phyloP scores from a whole-genome alignment of 2,329 filamentous ascomycete genomes.

The Mariannaea sp. region DNA sequence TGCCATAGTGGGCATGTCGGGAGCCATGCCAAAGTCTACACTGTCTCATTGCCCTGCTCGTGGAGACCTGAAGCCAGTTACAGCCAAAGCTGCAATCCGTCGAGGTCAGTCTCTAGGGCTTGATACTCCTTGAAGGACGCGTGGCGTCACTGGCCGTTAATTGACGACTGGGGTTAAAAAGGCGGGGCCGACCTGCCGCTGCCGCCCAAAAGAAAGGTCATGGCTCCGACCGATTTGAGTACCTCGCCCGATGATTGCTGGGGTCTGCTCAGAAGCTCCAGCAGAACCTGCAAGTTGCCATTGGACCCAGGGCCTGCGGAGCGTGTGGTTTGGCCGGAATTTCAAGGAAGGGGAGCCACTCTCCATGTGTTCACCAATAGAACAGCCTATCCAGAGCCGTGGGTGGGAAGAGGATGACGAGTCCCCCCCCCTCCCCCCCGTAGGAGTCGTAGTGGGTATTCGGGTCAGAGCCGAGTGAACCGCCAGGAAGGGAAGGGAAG shows the following conservation, averaged over 20 bases:
- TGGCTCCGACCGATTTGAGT: slow-evolving; percentile 39
- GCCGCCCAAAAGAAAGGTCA: slow-evolving; percentile 17
- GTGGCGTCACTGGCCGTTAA: slow-evolving; percentile 38
- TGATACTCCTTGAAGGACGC: slow-evolving; percentile 35
- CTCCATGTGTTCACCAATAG: slow-evolving; percentile 42
- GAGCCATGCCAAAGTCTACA: slow-evolving; percentile 9
- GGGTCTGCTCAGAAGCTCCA: slow-evolving; percentile 29
- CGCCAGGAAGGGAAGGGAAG: slow-evolving; percentile 41
- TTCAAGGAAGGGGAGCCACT: slow-evolving; percentile 34
- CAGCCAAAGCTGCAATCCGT: slow-evolving; percentile 22
- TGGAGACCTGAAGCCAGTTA: slow-evolving; percentile 30
- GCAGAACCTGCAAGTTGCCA: slow-evolving; percentile 37
- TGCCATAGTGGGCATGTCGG: slow-evolving; percentile 7
- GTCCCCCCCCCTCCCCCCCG: no score
- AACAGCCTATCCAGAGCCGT: slow-evolving; percentile 41
- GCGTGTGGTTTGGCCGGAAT: slow-evolving; percentile 34
- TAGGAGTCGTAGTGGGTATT: slow-evolving; percentile 42
- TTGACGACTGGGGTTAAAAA: slow-evolving; percentile 25
- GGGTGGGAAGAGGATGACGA: slow-evolving; percentile 41
- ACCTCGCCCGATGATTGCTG: slow-evolving; percentile 37
- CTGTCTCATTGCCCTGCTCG: slow-evolving; percentile 32
- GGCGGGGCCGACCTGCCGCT: slow-evolving; percentile 25
- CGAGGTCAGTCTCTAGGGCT: slow-evolving; percentile 33
- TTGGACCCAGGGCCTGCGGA: slow-evolving; percentile 32
- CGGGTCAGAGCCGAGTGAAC: slow-evolving; percentile 47